Evolutionary conservation across 805 yeast genomes (phyloP), one percentile per base, ranked within the genome.

Genomic region (Spathaspora sp.): DNA sequence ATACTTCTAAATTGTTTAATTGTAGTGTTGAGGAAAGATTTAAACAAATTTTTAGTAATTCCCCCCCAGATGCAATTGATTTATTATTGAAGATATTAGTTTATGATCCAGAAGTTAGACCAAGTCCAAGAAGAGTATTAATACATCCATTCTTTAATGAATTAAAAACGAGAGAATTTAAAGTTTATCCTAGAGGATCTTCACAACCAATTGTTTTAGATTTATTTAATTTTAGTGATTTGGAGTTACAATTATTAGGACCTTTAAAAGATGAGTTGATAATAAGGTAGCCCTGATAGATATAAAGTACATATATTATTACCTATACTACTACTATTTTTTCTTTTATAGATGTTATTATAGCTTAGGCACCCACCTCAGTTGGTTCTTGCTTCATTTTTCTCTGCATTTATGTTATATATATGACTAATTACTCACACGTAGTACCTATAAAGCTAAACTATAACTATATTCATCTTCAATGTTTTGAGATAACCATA

Each of bases 381-480:
- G 20, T 3, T 39, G 23, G n/a, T 35, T n/a, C 8, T 18, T 40
- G 20, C 43, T 18, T 40, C 26, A 18, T 16, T 17, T 19, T 17
- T 10, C 17, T 19, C 17, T 35, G 16, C 28, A 35, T 46, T 12
- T 26, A 35, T 49, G 43, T 16, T 29, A 14, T 35, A 23, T 14
- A 11, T 35, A 32, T 32, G 38, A 32, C 38, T 32, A 32, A 11
- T 9, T 29, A 38, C n/a, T n/a, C n/a, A n/a, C 3, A 23, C 6
- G 26, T 23, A 23, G 26, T 6, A 18, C 65, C n/a, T 72, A 89
- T 59, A 89, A 73, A 29, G 96, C 91, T 65, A 92, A 80, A 45
- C 96, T 87, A 66, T 94, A 93, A 56, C 96, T 87, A 70, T 92
- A 93, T 68, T 93, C 98, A 64, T 94, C 98, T 67, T 94, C 97